Evolutionary conservation across 306 rosid species (phyloP), one percentile per base, ranked within the genome.

Genomic region (Arachis hypogaea): DNA sequence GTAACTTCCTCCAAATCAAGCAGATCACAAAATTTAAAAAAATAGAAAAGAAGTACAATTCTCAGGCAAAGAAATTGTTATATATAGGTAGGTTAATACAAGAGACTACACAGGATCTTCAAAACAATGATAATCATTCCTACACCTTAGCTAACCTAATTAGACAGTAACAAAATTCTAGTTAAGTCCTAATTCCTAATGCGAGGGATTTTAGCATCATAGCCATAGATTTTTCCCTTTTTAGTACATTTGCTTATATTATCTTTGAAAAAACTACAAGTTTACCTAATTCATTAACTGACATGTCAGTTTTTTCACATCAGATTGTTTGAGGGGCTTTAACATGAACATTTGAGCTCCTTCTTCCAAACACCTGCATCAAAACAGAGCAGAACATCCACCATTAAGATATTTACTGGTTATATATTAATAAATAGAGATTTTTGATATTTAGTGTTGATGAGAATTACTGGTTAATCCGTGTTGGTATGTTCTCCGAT

Each of bases 301-400:
- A 68, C 88, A 86, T 81, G 89, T 87, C 78, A 93, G 50, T 59
- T 84, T 85, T 62, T 85, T 86, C 29, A 93, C 86, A 77, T 93
- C 98, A 7, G 96, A 83, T 82, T 89, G 97, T 64, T 86, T 91
- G 74, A 93, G 82, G 5, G 98, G 97, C 85, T 93, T 93, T 63
- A 82, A 57, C 63, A 93, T 88, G 91, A 91, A 93, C 96, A 91
- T 93, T 69, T 93, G 89, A 77, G 98, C 98, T 79, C 98, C 98
- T 78, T 91, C 97, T 80, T 87, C 93, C 61, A 93, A 70, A 82
- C 98, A 93, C 92, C 97, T 89, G 82, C 38, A 56, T 61, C 67
- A 30, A 30, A 59, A 5, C 29, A 42, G 33, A 59, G 9, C 38
- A 33, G 38, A 33, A 33, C 38, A 33, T 33, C 38, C 38, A 33